Base-by-base conservation (phyloP, 306 rosid genomes). In the Lupinus albus region DNA sequence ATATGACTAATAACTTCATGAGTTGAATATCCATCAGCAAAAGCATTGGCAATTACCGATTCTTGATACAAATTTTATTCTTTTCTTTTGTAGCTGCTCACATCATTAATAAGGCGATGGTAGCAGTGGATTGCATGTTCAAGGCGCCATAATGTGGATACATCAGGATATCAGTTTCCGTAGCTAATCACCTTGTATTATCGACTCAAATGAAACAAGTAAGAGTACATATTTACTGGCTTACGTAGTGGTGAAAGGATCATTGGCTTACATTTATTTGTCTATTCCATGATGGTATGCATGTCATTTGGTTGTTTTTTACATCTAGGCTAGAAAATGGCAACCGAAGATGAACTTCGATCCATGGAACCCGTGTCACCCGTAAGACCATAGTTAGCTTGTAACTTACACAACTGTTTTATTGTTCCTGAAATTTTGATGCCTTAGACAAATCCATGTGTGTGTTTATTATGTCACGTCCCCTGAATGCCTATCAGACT, bases 51-150 rank as follows among this genome's bases (percentile, higher is more conserved):
- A 57, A 61, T 59, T 59, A 11, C 62, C 21, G 61, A 71, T 44
- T 67, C 48, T 52, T 80, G 17, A 77, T 77, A 38, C 50, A 36
- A 12, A 18, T 15, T 63, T 48, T 73, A 4, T 67, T 41, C 64
- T 20, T 77, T 38, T 35, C 7, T 41, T 80, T 70, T 83, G 89
- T 85, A 93, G 98, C 80, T 93, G 87, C 92, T 93, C 28, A 86
- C 89, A 20, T 93, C 98, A 6, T 82, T 93, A 61, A 81, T 93
- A 8, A 86, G 98, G 72, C 77, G 96, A 76, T 92, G 98, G 98
- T 92, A 88, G 80, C 39, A 2, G 14, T 13, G 45, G 36, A 28
- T 6, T 65, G 72, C 61, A 67, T 67, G 51, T 33, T 49, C 71
- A 62, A 21, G 63, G 61, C 10, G 17, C 52, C 5, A 5, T 72